Evolutionary conservation across 331 rosid genomes (phyloP).

Genomic region (Malus hybrid): DNA sequence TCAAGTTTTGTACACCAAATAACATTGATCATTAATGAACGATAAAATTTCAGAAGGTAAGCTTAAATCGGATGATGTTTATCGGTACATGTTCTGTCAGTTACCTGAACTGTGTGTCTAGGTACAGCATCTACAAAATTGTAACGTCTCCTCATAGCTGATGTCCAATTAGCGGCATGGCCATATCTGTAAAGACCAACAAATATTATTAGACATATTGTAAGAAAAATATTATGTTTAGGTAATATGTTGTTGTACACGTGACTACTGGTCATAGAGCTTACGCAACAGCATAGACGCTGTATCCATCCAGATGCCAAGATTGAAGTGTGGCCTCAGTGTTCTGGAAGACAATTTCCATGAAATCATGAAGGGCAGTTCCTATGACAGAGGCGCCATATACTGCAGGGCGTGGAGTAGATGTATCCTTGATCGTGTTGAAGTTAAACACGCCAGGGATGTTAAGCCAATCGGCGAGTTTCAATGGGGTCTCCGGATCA

Average conservation of each 20-base stretch:
- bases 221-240: too few species aligned
- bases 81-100: neutral
- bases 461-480: conserved; percentile 84
- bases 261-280: neutral
- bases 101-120: conserved; percentile 69
- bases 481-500: conserved; percentile 66
- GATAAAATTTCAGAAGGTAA: neutral
- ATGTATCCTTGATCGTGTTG: conserved; percentile 34
- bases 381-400: conserved; percentile 50
- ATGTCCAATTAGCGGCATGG: conserved; percentile 44
- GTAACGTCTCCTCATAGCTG: conserved; percentile 41
- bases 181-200: conserved; percentile 40
- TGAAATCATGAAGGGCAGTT: conserved; percentile 61
- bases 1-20: neutral
- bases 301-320: conserved; percentile 76
- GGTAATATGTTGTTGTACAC: neutral
- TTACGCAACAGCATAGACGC: conserved; percentile 71
- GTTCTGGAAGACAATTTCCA: conserved; percentile 71
- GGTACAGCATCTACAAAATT: conserved; percentile 58
- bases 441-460: conserved; percentile 47
- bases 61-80: neutral
- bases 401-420: conserved; percentile 24
- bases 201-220: neutral
- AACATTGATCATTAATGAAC: neutral
- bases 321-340: conserved; percentile 39